Conservation (phyloP, 1,284 basidiomycete species). For the Gomphus sp. region DNA sequence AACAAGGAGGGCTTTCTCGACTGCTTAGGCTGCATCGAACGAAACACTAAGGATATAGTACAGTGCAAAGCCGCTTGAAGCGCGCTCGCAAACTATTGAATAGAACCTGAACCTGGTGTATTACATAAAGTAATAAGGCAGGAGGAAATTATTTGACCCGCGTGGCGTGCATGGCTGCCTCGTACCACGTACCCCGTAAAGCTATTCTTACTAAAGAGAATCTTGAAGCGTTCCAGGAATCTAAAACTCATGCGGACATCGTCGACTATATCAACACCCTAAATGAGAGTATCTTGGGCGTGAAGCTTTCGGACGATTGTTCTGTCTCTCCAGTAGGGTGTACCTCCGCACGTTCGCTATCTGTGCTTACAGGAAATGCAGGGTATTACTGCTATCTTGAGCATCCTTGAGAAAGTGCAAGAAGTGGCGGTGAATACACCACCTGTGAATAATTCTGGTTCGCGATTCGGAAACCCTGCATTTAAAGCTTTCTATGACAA, state of each 20-base stretch:
- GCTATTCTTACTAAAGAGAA: slow-evolving; percentile 74
- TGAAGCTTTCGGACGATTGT: slow-evolving; percentile 66
- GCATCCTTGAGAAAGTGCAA: slow-evolving; percentile 62
- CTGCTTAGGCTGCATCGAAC: slow-evolving; percentile 8
- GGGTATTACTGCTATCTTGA: slow-evolving; percentile 55
- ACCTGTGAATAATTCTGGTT: slow-evolving; percentile 83
- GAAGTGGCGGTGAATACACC: slow-evolving; percentile 63
- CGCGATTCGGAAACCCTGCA: slow-evolving; percentile 95
- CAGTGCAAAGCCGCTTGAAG: neutral
- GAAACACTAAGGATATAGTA: neutral
- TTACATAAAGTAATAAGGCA: too few relatives aligned
- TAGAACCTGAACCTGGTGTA: too few relatives aligned
- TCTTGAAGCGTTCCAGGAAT: slow-evolving; percentile 75
- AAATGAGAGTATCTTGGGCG: slow-evolving; percentile 70
- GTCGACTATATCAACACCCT: slow-evolving; percentile 68
- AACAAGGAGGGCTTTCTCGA: neutral
- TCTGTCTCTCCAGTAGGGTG: slow-evolving; percentile 45
- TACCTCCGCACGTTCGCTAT: neutral
- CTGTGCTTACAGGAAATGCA: slow-evolving; percentile 22
- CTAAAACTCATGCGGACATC: slow-evolving; percentile 63
- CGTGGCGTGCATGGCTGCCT: neutral
- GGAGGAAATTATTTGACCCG: neutral
- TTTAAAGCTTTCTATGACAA: slow-evolving; percentile 90
- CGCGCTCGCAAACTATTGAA: neutral
- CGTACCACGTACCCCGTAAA: slow-evolving; percentile 39